Base-by-base conservation (phyloP, 331 rosid genomes). In the Ulmus americana region DNA sequence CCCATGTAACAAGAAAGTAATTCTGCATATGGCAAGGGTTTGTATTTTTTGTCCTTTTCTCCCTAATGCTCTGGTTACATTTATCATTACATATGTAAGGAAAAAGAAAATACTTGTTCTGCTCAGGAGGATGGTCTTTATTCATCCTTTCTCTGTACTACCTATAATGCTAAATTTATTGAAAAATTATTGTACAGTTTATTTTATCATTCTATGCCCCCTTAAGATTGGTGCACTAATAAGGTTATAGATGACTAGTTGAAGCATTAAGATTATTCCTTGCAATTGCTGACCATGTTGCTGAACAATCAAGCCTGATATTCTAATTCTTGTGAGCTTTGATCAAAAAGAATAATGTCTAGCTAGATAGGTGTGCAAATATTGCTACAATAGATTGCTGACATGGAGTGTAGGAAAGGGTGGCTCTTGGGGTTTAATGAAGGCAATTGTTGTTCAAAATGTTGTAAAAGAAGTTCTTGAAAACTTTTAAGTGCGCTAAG, bases 11-110 rank as follows among this genome's bases (percentile, higher is more conserved):
- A 80, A 42, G 85, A 82, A 76, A 59, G 77, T 77, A 55, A 43
- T 86, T 69, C 48, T 88, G 49, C 84, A 59, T 49, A 42, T 71
- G 52, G 65, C 55, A 75, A 74, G 48, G 96, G 96, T 87, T 64
- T 12, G 79, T 73, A 49, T 53, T 45, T 49, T 41, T 42, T 51
- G 3, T 28, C 35, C 3, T 28, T 28, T 28, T 28, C 35, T 28
- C 11, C 8, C 68, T 47, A 61, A 53, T 43, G 39, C 43, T 57
- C 46, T 61, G 11, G 39, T 5, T 43, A 6, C 6, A 1, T 28
- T 28, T 28, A 28, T 28, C 35, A 28, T 28, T 28, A 28, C 2
- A 28, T 28, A 28, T 28, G 35, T 28, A 28, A 28, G 35, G 35
- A 28, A 28, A 28, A 28, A 28, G 35, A 28, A 28, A 28, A 28